Evolutionary conservation across 495 filamentous ascomycete genomes (phyloP), one percentile per base, ranked within the genome.

Genomic region (Penicillium lividum): DNA sequence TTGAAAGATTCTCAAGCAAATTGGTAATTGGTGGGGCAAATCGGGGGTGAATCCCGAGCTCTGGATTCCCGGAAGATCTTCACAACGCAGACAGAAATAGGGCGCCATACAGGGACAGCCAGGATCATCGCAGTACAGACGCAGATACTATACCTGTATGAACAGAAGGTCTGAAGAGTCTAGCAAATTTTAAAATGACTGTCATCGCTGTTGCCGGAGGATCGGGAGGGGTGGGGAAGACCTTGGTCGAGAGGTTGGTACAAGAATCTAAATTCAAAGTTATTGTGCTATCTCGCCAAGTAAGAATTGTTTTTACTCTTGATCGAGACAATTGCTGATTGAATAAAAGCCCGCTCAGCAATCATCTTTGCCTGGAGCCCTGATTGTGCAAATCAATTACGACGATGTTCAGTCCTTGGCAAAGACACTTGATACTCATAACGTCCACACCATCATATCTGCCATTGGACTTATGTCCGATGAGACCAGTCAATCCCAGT

Each of bases 171-270:
- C 0, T 8, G 9, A 36, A 36, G 8, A 36, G 4, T 3, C 9
- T 9, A 11, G 9, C 15, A 10, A 50, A 5, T 5, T 5, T n/a
- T 0, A 47, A 8, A 2, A 61, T 83, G 82, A 55, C 69, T 3
- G 62, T 75, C 9, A 66, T 85, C 52, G 81, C 80, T 13, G 74
- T 85, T 29, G 80, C 82, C 34, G 82, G 82, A 25, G 82, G 82
- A 7, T 80, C 78, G 29, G 80, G 80, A 8, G 73, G 70, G 27
- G 64, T 85, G 16, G 82, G 82, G 7, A 75, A 73, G 48, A 77
- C 79, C 13, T 68, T 85, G 46, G 75, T 84, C 25, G 80, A 83
- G 10, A 75, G 58, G 40, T 51, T 84, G 36, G 15, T 68, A 0
- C 59, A 73, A 10, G 62, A 70, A 5, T 45, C 68, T 5, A 75